Evolutionary conservation across 768 basidiomycete species (phyloP).

Genomic region (Panaeolus papilionaceus): DNA sequence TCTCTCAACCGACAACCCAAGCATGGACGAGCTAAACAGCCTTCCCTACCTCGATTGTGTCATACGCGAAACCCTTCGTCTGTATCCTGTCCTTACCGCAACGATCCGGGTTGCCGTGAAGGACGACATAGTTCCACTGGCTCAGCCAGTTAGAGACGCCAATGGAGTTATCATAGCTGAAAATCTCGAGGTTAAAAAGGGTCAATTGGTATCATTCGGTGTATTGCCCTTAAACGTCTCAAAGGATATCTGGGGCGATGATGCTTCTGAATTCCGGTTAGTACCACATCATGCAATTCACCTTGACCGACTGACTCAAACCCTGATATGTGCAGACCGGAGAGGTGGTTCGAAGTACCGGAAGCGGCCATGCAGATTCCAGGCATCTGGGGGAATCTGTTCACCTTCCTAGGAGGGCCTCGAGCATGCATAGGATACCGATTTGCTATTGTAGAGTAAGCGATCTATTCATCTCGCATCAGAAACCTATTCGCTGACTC

Average conservation of each 20-base stretch:
- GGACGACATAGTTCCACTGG: slow-evolving; percentile 42
- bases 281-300: slow-evolving; percentile 20
- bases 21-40: slow-evolving; percentile 64
- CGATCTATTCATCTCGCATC: no score
- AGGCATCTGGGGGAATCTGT: slow-evolving; percentile 1
- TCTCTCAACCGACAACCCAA: slow-evolving; percentile 53
- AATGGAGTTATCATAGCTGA: slow-evolving; percentile 54
- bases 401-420: slow-evolving; percentile 51
- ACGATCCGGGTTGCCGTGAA: slow-evolving; percentile 51
- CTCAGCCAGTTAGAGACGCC: not conserved
- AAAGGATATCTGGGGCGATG: slow-evolving; percentile 64
- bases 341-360: slow-evolving; percentile 24
- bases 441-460: slow-evolving; percentile 50
- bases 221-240: slow-evolving; percentile 59
- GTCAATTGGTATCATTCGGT: slow-evolving; percentile 45
- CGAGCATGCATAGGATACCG: slow-evolving; percentile 68
- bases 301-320: not conserved
- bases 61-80: slow-evolving; percentile 62
- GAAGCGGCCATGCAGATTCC: not conserved
- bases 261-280: slow-evolving; percentile 64
- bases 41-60: slow-evolving; percentile 74
- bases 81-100: slow-evolving; percentile 57
- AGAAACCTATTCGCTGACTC: not conserved
- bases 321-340: slow-evolving; percentile 10
- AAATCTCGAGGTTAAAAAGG: slow-evolving; percentile 41